Percentiles rank a stretch among this genome's conserved stretches.
Evolutionary conservation across 106 monocot species (phyloP).

Genomic region (Dioscorea alata): DNA sequence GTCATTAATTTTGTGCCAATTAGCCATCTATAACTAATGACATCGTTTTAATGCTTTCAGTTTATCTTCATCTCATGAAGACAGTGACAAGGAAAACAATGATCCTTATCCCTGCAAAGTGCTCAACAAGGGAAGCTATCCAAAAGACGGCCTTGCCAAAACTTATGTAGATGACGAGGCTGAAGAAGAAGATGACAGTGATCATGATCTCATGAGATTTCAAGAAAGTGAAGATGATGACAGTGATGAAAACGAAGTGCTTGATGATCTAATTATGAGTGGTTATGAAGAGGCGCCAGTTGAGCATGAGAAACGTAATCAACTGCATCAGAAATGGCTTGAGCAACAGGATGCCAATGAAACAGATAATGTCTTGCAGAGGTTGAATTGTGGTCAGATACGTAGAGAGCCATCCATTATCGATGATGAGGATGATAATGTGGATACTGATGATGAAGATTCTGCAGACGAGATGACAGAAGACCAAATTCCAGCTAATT

Average conservation of each 20-base stretch:
- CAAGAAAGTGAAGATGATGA: conserved; percentile 66
- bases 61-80: conserved; percentile 58
- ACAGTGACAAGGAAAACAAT: conserved; percentile 73
- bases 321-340: conserved; percentile 96
- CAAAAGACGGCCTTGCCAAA: conserved; percentile 42
- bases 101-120: conserved; percentile 28
- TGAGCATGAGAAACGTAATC: conserved; percentile 70
- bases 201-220: conserved; percentile 62
- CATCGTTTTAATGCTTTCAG: conserved; percentile 32
- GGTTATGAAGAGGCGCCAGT: conserved; percentile 57
- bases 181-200: conserved; percentile 94
- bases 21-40: too few species aligned
- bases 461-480: conserved; percentile 18
- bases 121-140: conserved; percentile 21
- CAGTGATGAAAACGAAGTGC: conserved; percentile 46
- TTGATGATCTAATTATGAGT: conserved; percentile 76
- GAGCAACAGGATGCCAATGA: conserved; percentile 80
- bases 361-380: conserved; percentile 74
- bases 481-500: conserved; percentile 25
- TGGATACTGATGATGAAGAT: conserved; percentile 1
- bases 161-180: conserved; percentile 93
- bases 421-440: conserved; percentile 36
- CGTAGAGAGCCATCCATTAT: conserved; percentile 19
- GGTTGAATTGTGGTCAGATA: conserved; percentile 32
- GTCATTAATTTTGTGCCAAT: too few species aligned